Evolutionary conservation across 306 rosid species (phyloP), one percentile per base, ranked within the genome.

Genomic region (Albizia julibrissin): DNA sequence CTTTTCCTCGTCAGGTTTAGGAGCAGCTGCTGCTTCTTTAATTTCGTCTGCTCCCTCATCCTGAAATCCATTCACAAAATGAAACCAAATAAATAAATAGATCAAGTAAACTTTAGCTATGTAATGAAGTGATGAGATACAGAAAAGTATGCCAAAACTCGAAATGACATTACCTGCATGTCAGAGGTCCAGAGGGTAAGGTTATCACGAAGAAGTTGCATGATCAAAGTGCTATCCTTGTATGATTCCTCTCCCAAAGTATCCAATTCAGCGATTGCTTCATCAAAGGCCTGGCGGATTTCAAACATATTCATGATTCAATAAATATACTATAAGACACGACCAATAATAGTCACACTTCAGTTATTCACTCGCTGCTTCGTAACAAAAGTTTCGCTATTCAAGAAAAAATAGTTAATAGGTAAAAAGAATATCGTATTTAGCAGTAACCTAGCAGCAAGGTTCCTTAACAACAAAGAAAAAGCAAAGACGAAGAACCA

Each of bases 161-260:
- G 72, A 52, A 19, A 64, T 64, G 29, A 56, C 47, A 72, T 24
- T 83, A 94, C 99, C 98, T 96, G 99, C 99, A 96, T 93, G 86
- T 96, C 99, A 18, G 97, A 96, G 78, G 98, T 96, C 98, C 99
- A 96, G 14, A 96, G 97, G 61, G 99, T 94, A 84, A 96, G 97
- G 88, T 96, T 96, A 72, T 96, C 99, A 71, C 99, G 99, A 46
- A 96, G 99, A 80, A 96, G 94, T 84, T 96, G 98, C 98, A 96
- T 96, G 88, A 96, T 96, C 97, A 96, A 89, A 81, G 99, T 96
- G 92, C 98, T 96, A 68, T 96, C 98, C 91, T 96, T 96, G 92
- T 96, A 96, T 0, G 98, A 96, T 76, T 96, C 99, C 88, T 94
- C 99, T 42, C 98, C 99, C 68, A 96, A 85, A 54, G 98, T 93